phyloP scores from a whole-genome alignment of 140 eudicot genomes.

The Anethum foeniculum region DNA sequence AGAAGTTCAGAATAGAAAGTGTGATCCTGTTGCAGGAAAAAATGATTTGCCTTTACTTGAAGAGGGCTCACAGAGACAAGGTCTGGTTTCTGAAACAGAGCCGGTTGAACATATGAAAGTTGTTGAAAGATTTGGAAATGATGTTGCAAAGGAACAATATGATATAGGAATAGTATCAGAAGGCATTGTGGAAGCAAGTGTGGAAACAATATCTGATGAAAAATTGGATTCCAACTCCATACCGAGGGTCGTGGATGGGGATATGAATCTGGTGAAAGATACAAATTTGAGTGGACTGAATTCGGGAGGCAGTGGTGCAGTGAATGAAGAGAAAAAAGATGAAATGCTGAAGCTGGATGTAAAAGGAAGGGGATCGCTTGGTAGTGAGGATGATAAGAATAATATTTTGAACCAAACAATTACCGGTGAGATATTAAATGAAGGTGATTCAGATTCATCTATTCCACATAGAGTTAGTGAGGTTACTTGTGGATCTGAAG shows the following conservation, averaged over 20 bases:
- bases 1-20: not conserved
- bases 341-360: constrained; percentile 4
- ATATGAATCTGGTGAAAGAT: not conserved
- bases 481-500: too few species aligned
- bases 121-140: constrained; percentile 19
- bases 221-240: not conserved
- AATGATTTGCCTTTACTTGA: not conserved
- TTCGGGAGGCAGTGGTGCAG: not conserved
- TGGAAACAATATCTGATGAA: not conserved
- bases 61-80: constrained; percentile 4
- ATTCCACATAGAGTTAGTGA: too few species aligned
- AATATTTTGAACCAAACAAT: too few species aligned
- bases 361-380: not conserved
- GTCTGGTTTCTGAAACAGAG: constrained; percentile 15
- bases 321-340: constrained; percentile 5
- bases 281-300: not conserved
- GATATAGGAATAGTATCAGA: not conserved
- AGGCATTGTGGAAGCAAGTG: not conserved
- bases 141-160: constrained; percentile 18
- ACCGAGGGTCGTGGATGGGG: not conserved
- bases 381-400: not conserved
- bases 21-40: not conserved
- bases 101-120: constrained; percentile 8
- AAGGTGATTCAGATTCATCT: too few species aligned
- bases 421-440: too few species aligned